phyloP scores from a whole-genome alignment of 164 flowering plant genomes.

The Amborella trichopoda region DNA sequence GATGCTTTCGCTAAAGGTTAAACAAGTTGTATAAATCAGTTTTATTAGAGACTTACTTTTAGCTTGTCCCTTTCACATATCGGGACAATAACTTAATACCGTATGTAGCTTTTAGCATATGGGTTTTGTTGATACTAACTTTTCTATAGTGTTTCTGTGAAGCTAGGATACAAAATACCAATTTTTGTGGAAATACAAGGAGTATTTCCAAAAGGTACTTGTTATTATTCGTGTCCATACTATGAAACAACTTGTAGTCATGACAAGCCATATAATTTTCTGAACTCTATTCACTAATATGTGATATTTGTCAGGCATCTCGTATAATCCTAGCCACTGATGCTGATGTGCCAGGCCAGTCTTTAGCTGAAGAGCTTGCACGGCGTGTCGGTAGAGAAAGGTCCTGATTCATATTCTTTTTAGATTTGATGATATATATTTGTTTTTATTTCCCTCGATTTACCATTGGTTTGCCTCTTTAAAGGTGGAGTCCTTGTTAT shows the following conservation, averaged over 20 bases:
- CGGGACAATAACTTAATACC: too few species aligned
- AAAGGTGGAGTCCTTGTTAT: too few species aligned
- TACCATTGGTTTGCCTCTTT: not conserved
- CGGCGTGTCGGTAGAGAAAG: constrained; percentile 95
- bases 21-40: too few species aligned
- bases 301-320: constrained; percentile 36
- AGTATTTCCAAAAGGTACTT: constrained; percentile 60
- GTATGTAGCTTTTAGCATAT: too few species aligned
- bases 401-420: constrained; percentile 17
- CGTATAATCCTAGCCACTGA: constrained; percentile 90
- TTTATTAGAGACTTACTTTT: too few species aligned
- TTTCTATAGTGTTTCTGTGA: constrained; percentile 20
- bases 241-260: not conserved
- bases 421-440: not conserved
- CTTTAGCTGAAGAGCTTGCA: constrained; percentile 94
- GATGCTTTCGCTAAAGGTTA: too few species aligned
- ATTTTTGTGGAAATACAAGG: constrained; percentile 89
- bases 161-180: constrained; percentile 82
- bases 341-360: constrained; percentile 79
- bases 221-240: not conserved
- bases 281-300: not conserved
- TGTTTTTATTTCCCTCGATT: not conserved
- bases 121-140: too few species aligned
- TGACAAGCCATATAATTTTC: constrained; percentile 1
- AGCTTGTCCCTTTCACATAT: too few species aligned